These are phyloP conservation scores for Heimioporus retisporus DNA, from an alignment of 1,284 basidiomycete species.

Conservation along the genomic window DNA sequence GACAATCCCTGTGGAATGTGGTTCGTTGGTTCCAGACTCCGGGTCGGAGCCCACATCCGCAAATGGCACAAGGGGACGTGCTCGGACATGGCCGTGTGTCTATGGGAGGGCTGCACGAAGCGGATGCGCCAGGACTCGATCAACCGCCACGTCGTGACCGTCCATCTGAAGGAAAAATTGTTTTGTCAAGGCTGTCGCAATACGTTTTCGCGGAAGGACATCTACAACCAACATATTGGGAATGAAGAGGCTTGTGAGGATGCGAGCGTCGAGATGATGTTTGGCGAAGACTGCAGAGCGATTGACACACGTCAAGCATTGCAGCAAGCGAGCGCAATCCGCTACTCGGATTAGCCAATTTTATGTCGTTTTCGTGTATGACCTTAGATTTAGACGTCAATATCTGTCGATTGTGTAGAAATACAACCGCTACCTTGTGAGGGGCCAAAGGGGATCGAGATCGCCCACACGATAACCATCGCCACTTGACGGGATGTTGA, in stretches of 20 bases:
- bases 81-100: neutral
- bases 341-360: neutral
- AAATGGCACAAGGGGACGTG: conserved; percentile 15
- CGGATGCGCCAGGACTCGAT: conserved; percentile 22
- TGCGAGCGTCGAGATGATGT: conserved; percentile 11
- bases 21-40: conserved; percentile 10
- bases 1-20: conserved; percentile 23
- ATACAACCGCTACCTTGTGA: too few species aligned
- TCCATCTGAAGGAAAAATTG: conserved; percentile 26
- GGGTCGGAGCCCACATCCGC: conserved; percentile 21
- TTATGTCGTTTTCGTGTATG: neutral
- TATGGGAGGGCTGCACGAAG: conserved; percentile 22
- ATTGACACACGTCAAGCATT: conserved; percentile 11
- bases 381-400: neutral
- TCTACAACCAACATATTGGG: conserved; percentile 20
- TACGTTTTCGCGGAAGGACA: conserved; percentile 17
- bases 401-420: too few species aligned
- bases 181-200: conserved; percentile 17
- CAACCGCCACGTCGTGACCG: conserved; percentile 20
- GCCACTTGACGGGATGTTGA: too few species aligned
- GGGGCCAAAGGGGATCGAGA: too few species aligned
- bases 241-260: conserved; percentile 3
- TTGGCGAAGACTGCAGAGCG: conserved; percentile 6
- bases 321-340: neutral
- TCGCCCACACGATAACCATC: too few species aligned